Conservation (phyloP, 2,329 filamentous ascomycete species). For the Venturia effusa region DNA sequence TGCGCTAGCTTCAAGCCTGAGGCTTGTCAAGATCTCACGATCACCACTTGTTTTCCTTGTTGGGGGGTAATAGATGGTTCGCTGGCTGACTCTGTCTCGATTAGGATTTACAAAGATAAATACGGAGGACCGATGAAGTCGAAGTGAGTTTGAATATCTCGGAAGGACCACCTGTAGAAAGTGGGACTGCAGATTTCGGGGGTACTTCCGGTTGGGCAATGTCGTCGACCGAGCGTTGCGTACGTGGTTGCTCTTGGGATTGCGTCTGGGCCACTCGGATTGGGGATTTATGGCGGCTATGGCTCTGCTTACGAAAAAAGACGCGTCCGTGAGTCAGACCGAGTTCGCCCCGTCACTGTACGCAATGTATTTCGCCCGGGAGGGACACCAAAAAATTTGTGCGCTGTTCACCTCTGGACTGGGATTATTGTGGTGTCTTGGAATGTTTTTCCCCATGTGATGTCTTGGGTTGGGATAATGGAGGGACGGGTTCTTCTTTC, state of each 20-base stretch:
- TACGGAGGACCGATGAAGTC: conserved; percentile 37
- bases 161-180: not conserved
- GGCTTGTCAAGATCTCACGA: not conserved
- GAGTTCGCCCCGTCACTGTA: not conserved
- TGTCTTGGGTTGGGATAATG: too few species aligned
- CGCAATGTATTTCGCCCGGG: too few species aligned
- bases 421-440: too few species aligned
- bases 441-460: too few species aligned
- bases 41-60: not conserved
- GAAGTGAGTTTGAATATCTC: not conserved
- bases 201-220: not conserved
- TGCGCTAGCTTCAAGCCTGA: not conserved
- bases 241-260: not conserved
- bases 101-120: conserved; percentile 97
- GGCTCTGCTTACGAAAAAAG: not conserved
- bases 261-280: too few species aligned
- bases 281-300: not conserved
- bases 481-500: not conserved
- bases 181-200: not conserved
- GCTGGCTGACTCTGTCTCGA: not conserved
- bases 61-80: not conserved
- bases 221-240: not conserved
- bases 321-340: not conserved
- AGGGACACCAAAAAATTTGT: not conserved
- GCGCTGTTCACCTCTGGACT: not conserved